Evolutionary conservation across 805 yeast species (phyloP), one percentile per base, ranked within the genome.

Genomic region (Saccharomyces jurei): DNA sequence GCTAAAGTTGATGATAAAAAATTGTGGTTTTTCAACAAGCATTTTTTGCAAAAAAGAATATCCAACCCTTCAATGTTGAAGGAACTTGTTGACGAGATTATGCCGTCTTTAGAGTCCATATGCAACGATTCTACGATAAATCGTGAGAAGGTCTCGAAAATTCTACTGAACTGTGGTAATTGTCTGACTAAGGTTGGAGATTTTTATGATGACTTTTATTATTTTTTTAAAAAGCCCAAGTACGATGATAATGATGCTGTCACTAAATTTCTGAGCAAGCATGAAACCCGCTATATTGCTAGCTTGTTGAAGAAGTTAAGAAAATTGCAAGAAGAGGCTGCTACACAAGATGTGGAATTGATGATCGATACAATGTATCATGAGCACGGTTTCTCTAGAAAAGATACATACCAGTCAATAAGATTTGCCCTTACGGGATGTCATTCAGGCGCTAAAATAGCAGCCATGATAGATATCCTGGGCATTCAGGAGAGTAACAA

Each of bases 1-100:
- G 95, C 96, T 14, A 92, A 90, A 66, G 97, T 94, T 6, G 90
- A 87, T 59, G 83, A 82, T 56, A 77, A 79, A 52, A 92, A 94
- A 68, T 76, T 94, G 52, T 74, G 76, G 60, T 87, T 73, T 66
- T 87, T 94, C 72, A 91, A 94, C 70, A 88, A 87, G 63, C 78
- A 77, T 56, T 89, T 87, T 65, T 70, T 90, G 44, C 69, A 70
- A 4, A 58, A 67, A 44, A 74, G 75, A 52, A 63, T 88, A 14
- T 61, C 66, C 1, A 71, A 77, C 41, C 71, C 75, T 0, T 61
- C 50, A 1, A 55, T 57, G 27, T 69, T 80, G 6, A 60, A 69
- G 0, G 63, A 71, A 4, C 63, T 81, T 5, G 71, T 79, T 0
- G 64, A 72, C 0, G 66, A 72, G 31, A 62, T 72, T 1, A 46